Evolutionary conservation across 345 rosid genomes (phyloP).

Genomic region (Brassica incana): DNA sequence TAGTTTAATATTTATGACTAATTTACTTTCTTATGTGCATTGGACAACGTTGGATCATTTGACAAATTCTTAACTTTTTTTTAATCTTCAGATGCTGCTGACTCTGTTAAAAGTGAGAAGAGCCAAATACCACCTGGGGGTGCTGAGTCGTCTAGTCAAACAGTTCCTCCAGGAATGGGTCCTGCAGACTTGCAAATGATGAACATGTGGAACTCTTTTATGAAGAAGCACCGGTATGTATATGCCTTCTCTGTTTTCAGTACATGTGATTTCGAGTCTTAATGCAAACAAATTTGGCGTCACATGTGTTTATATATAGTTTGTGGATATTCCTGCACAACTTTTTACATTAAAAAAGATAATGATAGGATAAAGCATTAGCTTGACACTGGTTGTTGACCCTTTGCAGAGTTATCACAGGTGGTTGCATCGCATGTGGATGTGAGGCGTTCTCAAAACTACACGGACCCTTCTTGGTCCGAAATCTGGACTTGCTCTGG

Average conservation of each 20-base stretch:
- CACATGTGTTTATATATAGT: neutral
- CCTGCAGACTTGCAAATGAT: conserved; percentile 50
- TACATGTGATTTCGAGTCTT: neutral
- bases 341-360: neutral
- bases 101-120: neutral
- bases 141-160: neutral
- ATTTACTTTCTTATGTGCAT: conserved; percentile 40
- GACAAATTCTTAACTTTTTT: conserved; percentile 30
- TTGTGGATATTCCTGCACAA: neutral
- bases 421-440: neutral
- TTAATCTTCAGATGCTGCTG: neutral
- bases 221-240: neutral
- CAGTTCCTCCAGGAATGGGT: neutral
- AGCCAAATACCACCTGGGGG: neutral
- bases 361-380: neutral
- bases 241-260: neutral
- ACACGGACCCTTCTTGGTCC: conserved; percentile 50
- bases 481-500: conserved; percentile 68
- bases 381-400: neutral
- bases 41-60: conserved; percentile 38
- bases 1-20: neutral
- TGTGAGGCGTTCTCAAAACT: neutral
- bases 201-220: neutral
- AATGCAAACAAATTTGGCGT: neutral
- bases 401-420: neutral